phyloP scores from a whole-genome alignment of 2,329 filamentous ascomycete genomes.

The Biscogniauxia mediterranea region DNA sequence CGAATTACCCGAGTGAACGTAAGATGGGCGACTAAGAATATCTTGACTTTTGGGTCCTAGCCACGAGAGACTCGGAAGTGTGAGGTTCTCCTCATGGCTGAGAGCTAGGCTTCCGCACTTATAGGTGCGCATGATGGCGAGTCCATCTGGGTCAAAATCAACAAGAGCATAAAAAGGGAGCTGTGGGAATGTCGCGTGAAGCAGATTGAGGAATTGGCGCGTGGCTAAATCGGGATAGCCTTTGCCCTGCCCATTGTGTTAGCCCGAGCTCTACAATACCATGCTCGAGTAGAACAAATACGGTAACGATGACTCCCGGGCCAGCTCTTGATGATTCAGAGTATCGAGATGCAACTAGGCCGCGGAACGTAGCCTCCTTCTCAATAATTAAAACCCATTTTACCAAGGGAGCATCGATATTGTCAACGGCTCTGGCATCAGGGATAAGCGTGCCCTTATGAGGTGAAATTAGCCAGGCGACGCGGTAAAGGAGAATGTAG shows the following conservation, averaged over 20 bases:
- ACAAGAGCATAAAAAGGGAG: slow-evolving; percentile 63
- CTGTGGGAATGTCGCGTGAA: slow-evolving; percentile 47
- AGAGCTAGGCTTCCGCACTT: slow-evolving; percentile 65
- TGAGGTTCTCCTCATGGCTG: slow-evolving; percentile 55
- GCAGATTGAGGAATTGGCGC: slow-evolving; percentile 57
- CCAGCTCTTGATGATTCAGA: slow-evolving; percentile 49
- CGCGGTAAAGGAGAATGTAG: background rate
- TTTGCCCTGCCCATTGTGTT: slow-evolving; percentile 58
- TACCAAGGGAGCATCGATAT: slow-evolving; percentile 47
- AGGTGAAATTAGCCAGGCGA: slow-evolving; percentile 3
- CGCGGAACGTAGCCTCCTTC: slow-evolving; percentile 80
- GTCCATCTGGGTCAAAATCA: slow-evolving; percentile 75
- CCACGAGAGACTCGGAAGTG: slow-evolving; percentile 57
- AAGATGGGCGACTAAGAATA: slow-evolving; percentile 26
- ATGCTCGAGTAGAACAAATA: slow-evolving; percentile 32
- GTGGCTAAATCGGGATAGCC: slow-evolving; percentile 78
- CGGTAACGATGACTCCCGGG: slow-evolving; percentile 67
- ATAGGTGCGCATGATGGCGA: slow-evolving; percentile 73
- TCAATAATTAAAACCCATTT: slow-evolving; percentile 73
- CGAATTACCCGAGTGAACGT: background rate
- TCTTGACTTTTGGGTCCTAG: slow-evolving; percentile 57
- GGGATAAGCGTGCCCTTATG: slow-evolving; percentile 62
- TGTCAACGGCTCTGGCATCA: slow-evolving; percentile 44
- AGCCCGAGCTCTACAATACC: background rate
- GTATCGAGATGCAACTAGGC: slow-evolving; percentile 56